Percentiles rank a stretch among this genome's conserved stretches.
phyloP scores from a whole-genome alignment of 2,329 filamentous ascomycete genomes.

The Alternaria ventricosa region DNA sequence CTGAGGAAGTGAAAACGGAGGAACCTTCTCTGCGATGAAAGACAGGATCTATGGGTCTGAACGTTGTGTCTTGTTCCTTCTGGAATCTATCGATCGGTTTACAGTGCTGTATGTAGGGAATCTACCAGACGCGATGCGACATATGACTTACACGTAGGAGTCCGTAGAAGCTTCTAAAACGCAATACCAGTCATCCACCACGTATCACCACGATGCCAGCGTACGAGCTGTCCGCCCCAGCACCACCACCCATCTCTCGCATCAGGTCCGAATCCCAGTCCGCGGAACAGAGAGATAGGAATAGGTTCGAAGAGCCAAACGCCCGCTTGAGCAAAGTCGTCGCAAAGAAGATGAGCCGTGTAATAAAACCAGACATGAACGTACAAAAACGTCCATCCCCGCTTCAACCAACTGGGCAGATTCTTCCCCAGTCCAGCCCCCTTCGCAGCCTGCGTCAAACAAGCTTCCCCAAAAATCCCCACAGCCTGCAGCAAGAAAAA shows the following conservation, averaged over 20 bases:
- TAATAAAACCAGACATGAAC: slow-evolving; percentile 70
- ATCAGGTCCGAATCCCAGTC: slow-evolving; percentile 65
- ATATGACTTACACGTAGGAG: background rate
- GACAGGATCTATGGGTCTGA: background rate
- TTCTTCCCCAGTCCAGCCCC: slow-evolving; percentile 39
- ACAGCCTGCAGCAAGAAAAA: slow-evolving; percentile 78
- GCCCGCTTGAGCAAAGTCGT: slow-evolving; percentile 77
- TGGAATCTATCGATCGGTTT: background rate
- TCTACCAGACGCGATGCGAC: background rate
- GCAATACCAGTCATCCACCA: slow-evolving; percentile 69
- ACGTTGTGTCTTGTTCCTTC: background rate
- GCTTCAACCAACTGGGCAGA: slow-evolving; percentile 57
- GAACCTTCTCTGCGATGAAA: background rate
- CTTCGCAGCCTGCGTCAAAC: slow-evolving; percentile 33
- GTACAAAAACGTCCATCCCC: slow-evolving; percentile 66
- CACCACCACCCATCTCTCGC: slow-evolving; percentile 70
- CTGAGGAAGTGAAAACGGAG: background rate
- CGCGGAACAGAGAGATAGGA: slow-evolving; percentile 74
- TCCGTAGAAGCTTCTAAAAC: slow-evolving; percentile 31
- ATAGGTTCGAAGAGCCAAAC: slow-evolving; percentile 84
- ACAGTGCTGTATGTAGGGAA: background rate
- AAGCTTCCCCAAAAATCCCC: slow-evolving; percentile 67
- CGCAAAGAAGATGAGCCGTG: slow-evolving; percentile 70
- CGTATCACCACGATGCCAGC: slow-evolving; percentile 64
- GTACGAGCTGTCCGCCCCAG: slow-evolving; percentile 64